Evolutionary conservation across 805 yeast genomes (phyloP).

Genomic region (Wilhelminamyces savonicus): DNA sequence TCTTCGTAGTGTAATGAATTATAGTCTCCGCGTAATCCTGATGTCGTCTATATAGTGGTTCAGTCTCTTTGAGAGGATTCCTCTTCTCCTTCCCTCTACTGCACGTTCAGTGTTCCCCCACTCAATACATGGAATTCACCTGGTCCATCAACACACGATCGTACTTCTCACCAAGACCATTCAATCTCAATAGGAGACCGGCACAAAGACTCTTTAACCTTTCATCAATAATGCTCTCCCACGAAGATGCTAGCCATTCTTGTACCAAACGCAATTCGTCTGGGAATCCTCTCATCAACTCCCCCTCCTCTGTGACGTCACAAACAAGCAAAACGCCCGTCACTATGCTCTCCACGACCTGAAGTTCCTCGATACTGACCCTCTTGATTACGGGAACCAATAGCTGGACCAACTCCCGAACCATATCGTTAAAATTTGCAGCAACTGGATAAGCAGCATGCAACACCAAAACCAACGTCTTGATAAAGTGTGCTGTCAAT

Average conservation of each 20-base stretch:
- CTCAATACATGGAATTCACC: no score
- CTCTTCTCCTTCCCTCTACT: no score
- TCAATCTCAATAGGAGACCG: slow-evolving; percentile 28
- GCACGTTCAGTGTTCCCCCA: no score
- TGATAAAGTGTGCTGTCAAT: slow-evolving; percentile 51
- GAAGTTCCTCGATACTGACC: slow-evolving; percentile 21
- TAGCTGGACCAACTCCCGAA: slow-evolving; percentile 43
- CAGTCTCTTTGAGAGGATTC: no score
- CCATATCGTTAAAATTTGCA: slow-evolving; percentile 48
- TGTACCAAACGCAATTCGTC: slow-evolving; percentile 15
- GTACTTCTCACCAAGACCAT: slow-evolving; percentile 12
- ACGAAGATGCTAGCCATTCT: slow-evolving; percentile 19
- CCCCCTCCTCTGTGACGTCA: slow-evolving; percentile 26
- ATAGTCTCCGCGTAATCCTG: no score
- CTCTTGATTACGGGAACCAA: slow-evolving; percentile 7
- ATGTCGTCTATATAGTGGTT: no score
- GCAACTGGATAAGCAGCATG: slow-evolving; percentile 55
- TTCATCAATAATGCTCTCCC: slow-evolving; percentile 33
- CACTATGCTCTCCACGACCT: slow-evolving; percentile 29
- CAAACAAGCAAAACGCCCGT: slow-evolving; percentile 31
- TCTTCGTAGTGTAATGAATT: no score
- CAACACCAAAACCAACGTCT: slow-evolving; percentile 51
- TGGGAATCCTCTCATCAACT: slow-evolving; percentile 14
- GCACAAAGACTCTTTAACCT: slow-evolving; percentile 33
- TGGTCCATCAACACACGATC: slow-evolving; percentile 27